Evolutionary conservation across 305 asterid species (phyloP), one percentile per base, ranked within the genome.

Genomic region (Euphrasia arctica): DNA sequence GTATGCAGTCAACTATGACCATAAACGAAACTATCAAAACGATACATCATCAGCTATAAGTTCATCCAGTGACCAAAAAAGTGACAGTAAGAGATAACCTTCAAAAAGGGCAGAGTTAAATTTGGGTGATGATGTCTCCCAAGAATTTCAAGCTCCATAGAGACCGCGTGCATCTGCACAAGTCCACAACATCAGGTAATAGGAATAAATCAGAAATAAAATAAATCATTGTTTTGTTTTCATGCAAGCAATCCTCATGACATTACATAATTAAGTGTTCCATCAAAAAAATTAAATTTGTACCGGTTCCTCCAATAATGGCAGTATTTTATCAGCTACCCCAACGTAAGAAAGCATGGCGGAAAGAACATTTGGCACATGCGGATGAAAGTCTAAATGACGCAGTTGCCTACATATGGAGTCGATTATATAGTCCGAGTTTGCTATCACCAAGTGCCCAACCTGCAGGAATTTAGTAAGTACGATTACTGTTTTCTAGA

Each of bases 261-360:
- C 43, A 1, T 39, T 0, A 39, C 43, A 39, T 39, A 39, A 18
- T 18, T 18, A 18, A 47, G 4, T 47, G n/a, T 47, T 47, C 18
- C 52, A 47, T 47, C 14, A 51, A 54, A 42, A n/a, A n/a, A n/a
- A n/a, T n/a, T n/a, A n/a, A 71, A 75, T 29, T 63, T 83, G 64
- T 83, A 93, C 98, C 80, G 97, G 95, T 75, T 93, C 99, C 79
- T 93, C 99, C 86, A 93, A 78, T 67, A 93, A 74, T 34, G 99
- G 99, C 73, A 93, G 77, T 74, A 93, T 84, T 70, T 82, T 83
- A 79, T 93, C 88, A 57, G 95, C 97, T 64, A 88, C 79, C 67
- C 96, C 97, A 67, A 90, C 71, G 56, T 79, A 88, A 22, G 99
- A 93, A 78, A 93, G 95, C 87, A 93, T 81, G 31, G 96, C 90